phyloP scores from a whole-genome alignment of 2,329 filamentous ascomycete species.

The Cryphonectria carpinicola region DNA sequence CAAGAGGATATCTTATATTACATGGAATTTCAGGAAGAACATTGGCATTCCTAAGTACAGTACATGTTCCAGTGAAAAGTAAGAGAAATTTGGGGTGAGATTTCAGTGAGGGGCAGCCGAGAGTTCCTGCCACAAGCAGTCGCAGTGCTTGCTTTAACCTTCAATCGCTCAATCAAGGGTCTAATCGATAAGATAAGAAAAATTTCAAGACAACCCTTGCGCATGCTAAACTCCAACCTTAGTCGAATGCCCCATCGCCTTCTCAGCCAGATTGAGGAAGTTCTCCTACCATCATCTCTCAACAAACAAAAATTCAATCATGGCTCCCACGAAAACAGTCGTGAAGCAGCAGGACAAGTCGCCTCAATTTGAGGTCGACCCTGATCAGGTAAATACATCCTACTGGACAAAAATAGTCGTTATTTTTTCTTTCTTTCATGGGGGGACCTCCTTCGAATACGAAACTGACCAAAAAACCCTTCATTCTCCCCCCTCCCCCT shows the following conservation, averaged over 20 bases:
- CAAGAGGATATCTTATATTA: not conserved
- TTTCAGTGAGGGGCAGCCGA: not conserved
- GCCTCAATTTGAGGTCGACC: conserved; percentile 39
- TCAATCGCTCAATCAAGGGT: not conserved
- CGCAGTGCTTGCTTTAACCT: not conserved
- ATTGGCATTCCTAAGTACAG: too few relatives aligned
- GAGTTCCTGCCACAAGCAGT: not conserved
- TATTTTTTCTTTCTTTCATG: not conserved
- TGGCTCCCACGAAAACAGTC: conserved; percentile 41
- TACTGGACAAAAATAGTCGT: not conserved
- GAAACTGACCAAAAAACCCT: not conserved
- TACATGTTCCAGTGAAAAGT: not conserved
- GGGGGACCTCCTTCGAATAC: not conserved
- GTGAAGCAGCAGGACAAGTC: conserved; percentile 38
- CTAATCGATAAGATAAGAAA: conserved; percentile 28
- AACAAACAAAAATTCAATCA: conserved; percentile 29
- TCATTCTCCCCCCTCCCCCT: not conserved
- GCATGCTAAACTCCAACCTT: not conserved
- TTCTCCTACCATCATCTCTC: not conserved
- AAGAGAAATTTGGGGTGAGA: not conserved
- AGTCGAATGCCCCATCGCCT: not conserved
- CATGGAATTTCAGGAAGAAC: not conserved
- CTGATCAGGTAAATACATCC: conserved; percentile 38
- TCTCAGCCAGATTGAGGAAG: conserved; percentile 1
- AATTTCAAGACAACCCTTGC: conserved; percentile 19